Evolutionary conservation across 2,329 filamentous ascomycete species (phyloP).

Genomic region (Trichoderma asperellum): DNA sequence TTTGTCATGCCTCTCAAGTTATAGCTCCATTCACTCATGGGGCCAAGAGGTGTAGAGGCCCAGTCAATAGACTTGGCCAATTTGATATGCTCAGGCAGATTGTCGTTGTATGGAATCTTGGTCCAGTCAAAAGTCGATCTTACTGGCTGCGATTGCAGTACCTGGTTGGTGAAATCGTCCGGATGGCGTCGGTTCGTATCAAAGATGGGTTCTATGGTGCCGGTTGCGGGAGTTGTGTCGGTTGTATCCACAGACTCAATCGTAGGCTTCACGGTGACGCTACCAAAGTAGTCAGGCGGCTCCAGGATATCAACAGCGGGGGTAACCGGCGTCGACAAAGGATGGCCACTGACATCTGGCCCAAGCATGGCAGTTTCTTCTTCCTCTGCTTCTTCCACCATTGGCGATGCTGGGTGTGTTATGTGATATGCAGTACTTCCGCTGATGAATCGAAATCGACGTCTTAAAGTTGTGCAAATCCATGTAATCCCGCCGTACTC

Average conservation of each 20-base stretch:
- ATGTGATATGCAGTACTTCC: slow-evolving; percentile 48
- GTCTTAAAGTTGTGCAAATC: slow-evolving; percentile 71
- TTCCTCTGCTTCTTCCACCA: slow-evolving; percentile 38
- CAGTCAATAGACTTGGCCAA: slow-evolving; percentile 75
- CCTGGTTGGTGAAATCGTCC: slow-evolving; percentile 49
- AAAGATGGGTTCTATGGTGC: slow-evolving; percentile 19
- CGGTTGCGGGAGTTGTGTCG: neutral
- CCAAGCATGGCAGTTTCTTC: slow-evolving; percentile 37
- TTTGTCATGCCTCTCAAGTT: slow-evolving; percentile 80
- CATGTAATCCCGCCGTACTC: slow-evolving; percentile 68
- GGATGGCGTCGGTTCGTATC: slow-evolving; percentile 41
- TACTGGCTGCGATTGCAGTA: slow-evolving; percentile 37
- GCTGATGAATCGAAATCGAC: slow-evolving; percentile 69
- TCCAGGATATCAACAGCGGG: slow-evolving; percentile 41
- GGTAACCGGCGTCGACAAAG: slow-evolving; percentile 44
- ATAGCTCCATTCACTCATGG: slow-evolving; percentile 72
- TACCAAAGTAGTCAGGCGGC: slow-evolving; percentile 51
- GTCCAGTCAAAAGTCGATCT: slow-evolving; percentile 80
- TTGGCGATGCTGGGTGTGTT: slow-evolving; percentile 47
- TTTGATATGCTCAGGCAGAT: slow-evolving; percentile 70
- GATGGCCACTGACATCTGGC: slow-evolving; percentile 42
- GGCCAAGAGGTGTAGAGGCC: slow-evolving; percentile 72
- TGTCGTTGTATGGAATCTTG: slow-evolving; percentile 64
- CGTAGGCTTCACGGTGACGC: slow-evolving; percentile 32
- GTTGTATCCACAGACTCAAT: slow-evolving; percentile 36